Base-by-base conservation (phyloP, 768 basidiomycete species). In the Collybia sordida region DNA sequence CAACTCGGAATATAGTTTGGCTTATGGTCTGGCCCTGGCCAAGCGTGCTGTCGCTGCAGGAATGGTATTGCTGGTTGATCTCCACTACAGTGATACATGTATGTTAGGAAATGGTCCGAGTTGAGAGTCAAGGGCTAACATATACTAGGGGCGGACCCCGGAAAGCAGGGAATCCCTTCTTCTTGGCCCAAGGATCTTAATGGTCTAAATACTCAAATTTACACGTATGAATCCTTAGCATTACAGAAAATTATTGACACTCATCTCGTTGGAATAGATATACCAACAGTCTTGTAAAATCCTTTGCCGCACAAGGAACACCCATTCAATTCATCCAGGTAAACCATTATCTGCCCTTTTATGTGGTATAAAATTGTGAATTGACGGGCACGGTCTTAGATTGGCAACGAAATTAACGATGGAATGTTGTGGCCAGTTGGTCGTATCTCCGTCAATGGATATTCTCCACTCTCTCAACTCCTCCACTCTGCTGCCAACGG, bases 51-150 rank as follows among this genome's bases (percentile, higher is more conserved):
- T 69, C 37, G 80, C 78, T 9, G 80, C 79, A 9, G 82, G 82
- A 9, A 74, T 85, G 79, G 67, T 69, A 9, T 57, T 86, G 12
- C 60, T 77, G 36, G 67, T 86, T 8, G 82, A 86, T 55, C 60
- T 85, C 40, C 83, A 86, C 55, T 84, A 77, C 59, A 83, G 81
- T 58, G 83, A 85, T 57, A 83, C 78, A n/a, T 81, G 81, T 81
- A 52, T 23, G 74, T 67, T 31, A 24, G 21, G 12, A 11, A 8
- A 17, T 27, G 24, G 25, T 45, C 48, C 35, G 4, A 23, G 11
- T 7, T 15, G 35, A 15, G 18, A 3, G 3, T 52, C 24, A 23
- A 18, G 14, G 17, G 22, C 28, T 22, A 42, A 14, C 25, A 15
- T 41, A 28, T 18, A 7, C 21, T 43, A 83, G 81, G 83, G 83